Evolutionary conservation across 805 yeast species (phyloP), one percentile per base, ranked within the genome.

Genomic region (Candida maesae): DNA sequence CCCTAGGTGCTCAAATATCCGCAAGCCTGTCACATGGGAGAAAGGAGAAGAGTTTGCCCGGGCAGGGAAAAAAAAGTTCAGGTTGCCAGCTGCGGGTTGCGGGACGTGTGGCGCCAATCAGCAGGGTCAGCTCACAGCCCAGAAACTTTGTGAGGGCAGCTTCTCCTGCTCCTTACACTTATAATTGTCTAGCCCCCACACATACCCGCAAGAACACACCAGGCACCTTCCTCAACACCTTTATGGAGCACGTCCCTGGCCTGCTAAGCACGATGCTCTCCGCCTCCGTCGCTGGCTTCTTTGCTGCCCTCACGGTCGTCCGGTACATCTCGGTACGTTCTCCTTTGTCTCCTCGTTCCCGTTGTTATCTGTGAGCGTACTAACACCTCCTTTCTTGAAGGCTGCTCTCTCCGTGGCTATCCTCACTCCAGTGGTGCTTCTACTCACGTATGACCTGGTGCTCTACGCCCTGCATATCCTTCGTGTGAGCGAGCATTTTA

Each of bases 371-470:
- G n/a, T n/a, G n/a, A n/a, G 14, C 5, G 13, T 32, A 36, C 41
- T 38, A 45, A 38, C 45, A 24, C 3, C 12, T 8, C 15, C 33
- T 29, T 16, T 4, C 28, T 15, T n/a, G 2, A 21, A 46, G 50
- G 12, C 41, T 5, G 25, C 25, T 6, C 44, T 45, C 2, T 30
- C 38, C 4, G 10, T 36, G 1, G 31, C 44, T 9, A 25, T 49
- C 13, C 28, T 49, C 1, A 47, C 50, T 5, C 51, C 51, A 1
- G 51, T 55, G 3, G 29, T 44, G 1, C 29, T 44, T 5, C 24
- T 55, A 3, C 25, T 55, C 10, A 26, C 34, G 3, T 52, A 42
- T 26, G 60, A 55, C 43, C n/a, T 52, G 2, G 18, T 39, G 13
- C 35, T 51, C 6, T 53, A 53, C 33, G 21, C 39, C 4, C 9